phyloP scores from a whole-genome alignment of 371 early-diverging fungal species.

The Rhizopus stolonifer region DNA sequence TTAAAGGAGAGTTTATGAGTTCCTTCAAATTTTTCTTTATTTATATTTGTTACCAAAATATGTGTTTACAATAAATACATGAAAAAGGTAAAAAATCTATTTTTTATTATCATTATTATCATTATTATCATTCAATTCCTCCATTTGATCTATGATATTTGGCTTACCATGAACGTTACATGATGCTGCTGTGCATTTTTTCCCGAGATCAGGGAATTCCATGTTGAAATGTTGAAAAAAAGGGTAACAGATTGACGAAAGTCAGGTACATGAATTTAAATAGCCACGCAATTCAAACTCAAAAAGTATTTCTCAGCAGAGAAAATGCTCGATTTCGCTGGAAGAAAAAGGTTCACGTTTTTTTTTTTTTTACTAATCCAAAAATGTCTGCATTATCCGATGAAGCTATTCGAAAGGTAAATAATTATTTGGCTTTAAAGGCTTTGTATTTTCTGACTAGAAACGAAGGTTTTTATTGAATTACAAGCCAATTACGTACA shows the following conservation, averaged over 20 bases:
- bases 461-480: conserved; percentile 65
- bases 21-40: not conserved
- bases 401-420: conserved; percentile 49
- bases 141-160: no score
- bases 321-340: no score
- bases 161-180: conserved; percentile 47
- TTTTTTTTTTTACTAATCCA: conserved; percentile 1
- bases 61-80: conserved; percentile 55
- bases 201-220: conserved; percentile 59
- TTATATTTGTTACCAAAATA: conserved; percentile 46
- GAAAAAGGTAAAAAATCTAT: conserved; percentile 62
- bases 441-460: no score
- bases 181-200: conserved; percentile 48
- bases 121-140: no score
- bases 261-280: not conserved
- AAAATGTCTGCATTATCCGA: conserved; percentile 44
- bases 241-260: not conserved
- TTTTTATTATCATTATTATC: not conserved
- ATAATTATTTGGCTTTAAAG: no score
- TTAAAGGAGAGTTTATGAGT: not conserved
- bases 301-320: not conserved
- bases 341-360: not conserved
- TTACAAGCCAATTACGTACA: conserved; percentile 62
- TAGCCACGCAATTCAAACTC: not conserved
- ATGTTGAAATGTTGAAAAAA: conserved; percentile 22